phyloP scores from a whole-genome alignment of 805 yeast genomes.

The Zygosaccharomyces siamensis region DNA sequence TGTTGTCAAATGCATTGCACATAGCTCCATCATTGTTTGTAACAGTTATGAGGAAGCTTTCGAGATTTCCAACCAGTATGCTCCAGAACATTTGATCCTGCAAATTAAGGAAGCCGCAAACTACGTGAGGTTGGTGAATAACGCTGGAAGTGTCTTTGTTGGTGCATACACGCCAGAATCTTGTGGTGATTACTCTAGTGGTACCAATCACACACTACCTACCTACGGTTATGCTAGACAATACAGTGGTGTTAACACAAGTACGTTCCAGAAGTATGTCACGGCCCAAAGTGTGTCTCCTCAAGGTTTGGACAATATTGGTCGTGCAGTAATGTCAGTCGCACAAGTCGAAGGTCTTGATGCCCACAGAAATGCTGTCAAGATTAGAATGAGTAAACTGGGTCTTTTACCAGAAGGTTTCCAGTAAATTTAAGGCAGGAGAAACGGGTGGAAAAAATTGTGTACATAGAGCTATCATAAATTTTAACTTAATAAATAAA shows the following conservation, averaged over 20 bases:
- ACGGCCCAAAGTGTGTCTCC: conserved; percentile 88
- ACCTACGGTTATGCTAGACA: conserved; percentile 98
- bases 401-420: conserved; percentile 45
- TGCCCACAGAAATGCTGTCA: conserved; percentile 96
- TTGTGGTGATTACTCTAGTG: conserved; percentile 96
- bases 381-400: conserved; percentile 82
- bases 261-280: conserved; percentile 90
- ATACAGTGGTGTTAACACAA: conserved; percentile 95
- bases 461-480: not conserved
- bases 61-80: conserved; percentile 81
- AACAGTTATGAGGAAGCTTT: conserved; percentile 73
- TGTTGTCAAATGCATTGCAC: conserved; percentile 85
- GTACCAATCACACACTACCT: conserved; percentile 97
- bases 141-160: conserved; percentile 96
- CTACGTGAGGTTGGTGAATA: conserved; percentile 68
- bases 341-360: conserved; percentile 97
- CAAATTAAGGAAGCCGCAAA: conserved; percentile 76
- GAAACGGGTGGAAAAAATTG: not conserved
- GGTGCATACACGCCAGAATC: conserved; percentile 97
- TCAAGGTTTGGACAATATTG: conserved; percentile 80
- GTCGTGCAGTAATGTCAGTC: conserved; percentile 92
- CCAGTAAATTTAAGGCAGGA: conserved; percentile 12
- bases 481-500: not conserved
- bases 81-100: conserved; percentile 95
- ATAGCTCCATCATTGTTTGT: conserved; percentile 77